A percentile compares a stretch with the other conserved stretches of the same genome.
Evolutionary conservation across 2,329 filamentous ascomycete genomes (phyloP).

Genomic region (Aspergillus niger): DNA sequence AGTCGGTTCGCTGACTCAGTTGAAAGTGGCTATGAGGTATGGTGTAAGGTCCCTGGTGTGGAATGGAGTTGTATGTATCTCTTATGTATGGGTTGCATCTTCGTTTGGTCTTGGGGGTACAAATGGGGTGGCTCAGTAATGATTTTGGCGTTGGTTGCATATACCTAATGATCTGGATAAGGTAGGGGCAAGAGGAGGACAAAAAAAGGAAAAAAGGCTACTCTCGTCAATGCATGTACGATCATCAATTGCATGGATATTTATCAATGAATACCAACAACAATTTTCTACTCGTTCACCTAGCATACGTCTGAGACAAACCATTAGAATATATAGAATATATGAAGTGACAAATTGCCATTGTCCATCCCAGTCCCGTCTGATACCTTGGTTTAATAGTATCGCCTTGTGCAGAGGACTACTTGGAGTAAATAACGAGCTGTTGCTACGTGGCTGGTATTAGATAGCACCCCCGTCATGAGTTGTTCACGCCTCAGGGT

Average conservation of each 20-base stretch:
- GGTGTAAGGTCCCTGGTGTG: background rate
- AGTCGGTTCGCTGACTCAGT: background rate
- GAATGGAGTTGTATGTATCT: background rate
- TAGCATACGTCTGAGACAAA: too few species aligned
- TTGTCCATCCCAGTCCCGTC: too few species aligned
- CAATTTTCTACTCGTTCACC: background rate
- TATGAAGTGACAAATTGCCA: too few species aligned
- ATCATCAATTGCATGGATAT: background rate
- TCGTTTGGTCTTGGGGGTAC: background rate
- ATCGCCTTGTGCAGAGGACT: too few species aligned
- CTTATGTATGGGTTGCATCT: background rate
- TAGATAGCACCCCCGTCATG: too few species aligned
- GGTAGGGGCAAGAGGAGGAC: background rate
- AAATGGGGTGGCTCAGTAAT: background rate
- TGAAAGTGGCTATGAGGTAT: background rate
- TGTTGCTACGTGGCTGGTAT: too few species aligned
- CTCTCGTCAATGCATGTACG: background rate
- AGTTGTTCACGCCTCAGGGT: too few species aligned
- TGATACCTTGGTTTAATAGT: too few species aligned
- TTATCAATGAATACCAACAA: background rate
- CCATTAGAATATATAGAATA: too few species aligned
- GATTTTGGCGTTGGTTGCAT: background rate
- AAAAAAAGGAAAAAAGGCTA: background rate
- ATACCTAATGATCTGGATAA: background rate
- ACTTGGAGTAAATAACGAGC: too few species aligned